Evolutionary conservation across 164 flowering plant genomes (phyloP).

Genomic region (Stephania japonica): DNA sequence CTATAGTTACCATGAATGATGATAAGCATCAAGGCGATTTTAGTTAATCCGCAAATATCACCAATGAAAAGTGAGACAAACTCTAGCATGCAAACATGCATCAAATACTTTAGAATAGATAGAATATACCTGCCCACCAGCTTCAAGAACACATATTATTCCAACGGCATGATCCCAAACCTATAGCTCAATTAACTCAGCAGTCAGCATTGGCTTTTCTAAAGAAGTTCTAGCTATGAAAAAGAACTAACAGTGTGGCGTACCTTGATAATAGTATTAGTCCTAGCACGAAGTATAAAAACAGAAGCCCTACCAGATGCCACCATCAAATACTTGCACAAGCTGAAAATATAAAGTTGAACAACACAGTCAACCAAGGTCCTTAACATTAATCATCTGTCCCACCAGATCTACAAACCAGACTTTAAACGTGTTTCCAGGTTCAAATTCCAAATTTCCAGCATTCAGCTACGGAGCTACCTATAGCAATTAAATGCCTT

Average conservation of each 20-base stretch:
- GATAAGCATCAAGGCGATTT: too few species aligned
- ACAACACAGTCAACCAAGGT: background rate
- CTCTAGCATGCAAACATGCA: background rate
- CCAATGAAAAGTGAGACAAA: background rate
- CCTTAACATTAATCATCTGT: too few species aligned
- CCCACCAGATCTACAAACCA: too few species aligned
- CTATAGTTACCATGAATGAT: background rate
- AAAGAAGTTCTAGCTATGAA: background rate
- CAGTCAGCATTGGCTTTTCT: slow-evolving; percentile 5
- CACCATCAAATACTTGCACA: slow-evolving; percentile 88
- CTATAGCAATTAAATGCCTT: too few species aligned
- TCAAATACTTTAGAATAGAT: background rate
- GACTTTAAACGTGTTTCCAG: too few species aligned
- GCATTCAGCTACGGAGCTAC: too few species aligned
- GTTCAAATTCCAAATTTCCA: too few species aligned
- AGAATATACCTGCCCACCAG: slow-evolving; percentile 73
- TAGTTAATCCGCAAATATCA: background rate
- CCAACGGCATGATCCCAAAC: slow-evolving; percentile 97
- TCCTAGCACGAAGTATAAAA: slow-evolving; percentile 49
- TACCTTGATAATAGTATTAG: slow-evolving; percentile 61
- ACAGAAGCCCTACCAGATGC: slow-evolving; percentile 87
- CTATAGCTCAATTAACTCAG: slow-evolving; percentile 23
- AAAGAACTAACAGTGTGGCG: background rate
- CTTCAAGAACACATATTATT: slow-evolving; percentile 83
- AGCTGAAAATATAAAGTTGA: slow-evolving; percentile 37